A percentile compares a stretch with the other conserved stretches of the same genome.
Conservation (phyloP, 2,329 filamentous ascomycete species). For the Emericellopsis atlantica region DNA sequence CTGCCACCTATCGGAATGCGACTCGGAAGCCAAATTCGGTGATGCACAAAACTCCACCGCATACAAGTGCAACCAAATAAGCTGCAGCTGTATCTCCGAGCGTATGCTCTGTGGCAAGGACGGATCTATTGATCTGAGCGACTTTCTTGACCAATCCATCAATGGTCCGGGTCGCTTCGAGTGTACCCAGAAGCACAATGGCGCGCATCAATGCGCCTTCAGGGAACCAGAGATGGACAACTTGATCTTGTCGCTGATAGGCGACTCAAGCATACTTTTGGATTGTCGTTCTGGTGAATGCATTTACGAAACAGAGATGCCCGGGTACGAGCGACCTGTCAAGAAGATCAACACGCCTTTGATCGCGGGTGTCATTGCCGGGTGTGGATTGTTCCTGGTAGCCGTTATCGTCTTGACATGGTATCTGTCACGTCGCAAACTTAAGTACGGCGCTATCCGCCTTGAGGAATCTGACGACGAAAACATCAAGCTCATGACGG, state of each 20-base stretch:
- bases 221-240: constrained; percentile 87
- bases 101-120: constrained; percentile 90
- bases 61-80: constrained; percentile 75
- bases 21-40: constrained; percentile 56
- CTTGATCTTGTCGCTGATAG: constrained; percentile 78
- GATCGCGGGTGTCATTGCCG: constrained; percentile 87
- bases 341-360: constrained; percentile 95
- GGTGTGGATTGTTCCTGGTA: constrained; percentile 77
- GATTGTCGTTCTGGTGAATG: constrained; percentile 82
- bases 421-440: constrained; percentile 71
- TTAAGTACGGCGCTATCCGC: constrained; percentile 59
- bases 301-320: constrained; percentile 82
- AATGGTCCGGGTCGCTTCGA: constrained; percentile 78
- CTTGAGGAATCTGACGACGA: constrained; percentile 89
- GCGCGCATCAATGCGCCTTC: constrained; percentile 60
- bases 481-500: constrained; percentile 70
- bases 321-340: constrained; percentile 76
- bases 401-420: constrained; percentile 71
- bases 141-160: constrained; percentile 75
- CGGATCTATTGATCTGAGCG: constrained; percentile 82
- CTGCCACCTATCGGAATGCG: constrained; percentile 74
- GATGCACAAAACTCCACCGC: constrained; percentile 65
- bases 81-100: constrained; percentile 78
- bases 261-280: constrained; percentile 78
- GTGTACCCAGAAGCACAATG: constrained; percentile 54